phyloP scores from a whole-genome alignment of 2,329 filamentous ascomycete species.

The Ceratocystis eucalypticola region DNA sequence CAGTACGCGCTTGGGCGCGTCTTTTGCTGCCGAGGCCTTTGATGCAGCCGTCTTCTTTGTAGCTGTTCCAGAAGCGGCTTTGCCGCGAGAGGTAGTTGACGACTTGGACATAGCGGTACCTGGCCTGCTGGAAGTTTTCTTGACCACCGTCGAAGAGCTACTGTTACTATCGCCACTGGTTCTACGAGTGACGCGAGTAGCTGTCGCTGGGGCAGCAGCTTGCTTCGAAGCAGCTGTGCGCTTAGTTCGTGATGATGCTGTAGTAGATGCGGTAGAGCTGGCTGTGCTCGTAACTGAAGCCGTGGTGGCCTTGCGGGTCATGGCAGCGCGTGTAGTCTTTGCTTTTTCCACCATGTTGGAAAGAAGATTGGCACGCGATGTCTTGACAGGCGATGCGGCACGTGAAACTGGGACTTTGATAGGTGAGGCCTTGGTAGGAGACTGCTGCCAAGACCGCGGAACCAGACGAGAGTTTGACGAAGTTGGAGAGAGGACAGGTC shows the following conservation, averaged over 20 bases:
- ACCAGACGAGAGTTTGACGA: conserved; percentile 65
- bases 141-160: conserved; percentile 51
- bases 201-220: conserved; percentile 32
- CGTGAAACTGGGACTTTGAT: conserved; percentile 34
- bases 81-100: conserved; percentile 21
- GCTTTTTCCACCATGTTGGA: conserved; percentile 48
- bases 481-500: conserved; percentile 64
- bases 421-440: conserved; percentile 26
- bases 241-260: conserved; percentile 20
- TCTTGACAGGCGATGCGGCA: conserved; percentile 50
- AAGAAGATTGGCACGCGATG: conserved; percentile 28
- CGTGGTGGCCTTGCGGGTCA: conserved; percentile 34
- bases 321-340: conserved; percentile 40
- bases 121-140: conserved; percentile 32
- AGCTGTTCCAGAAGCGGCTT: conserved; percentile 39
- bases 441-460: conserved; percentile 25
- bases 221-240: conserved; percentile 23
- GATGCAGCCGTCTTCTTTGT: conserved; percentile 36
- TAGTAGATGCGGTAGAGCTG: conserved; percentile 33
- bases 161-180: conserved; percentile 50
- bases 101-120: conserved; percentile 31
- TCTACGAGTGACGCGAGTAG: conserved; percentile 39
- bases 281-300: conserved; percentile 33
- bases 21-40: conserved; percentile 38
- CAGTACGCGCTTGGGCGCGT: conserved; percentile 41